Percentiles rank a stretch among this genome's conserved stretches.
Evolutionary conservation across 1,139 yeast genomes (phyloP).

Genomic region (Saccharomyces hybrid): DNA sequence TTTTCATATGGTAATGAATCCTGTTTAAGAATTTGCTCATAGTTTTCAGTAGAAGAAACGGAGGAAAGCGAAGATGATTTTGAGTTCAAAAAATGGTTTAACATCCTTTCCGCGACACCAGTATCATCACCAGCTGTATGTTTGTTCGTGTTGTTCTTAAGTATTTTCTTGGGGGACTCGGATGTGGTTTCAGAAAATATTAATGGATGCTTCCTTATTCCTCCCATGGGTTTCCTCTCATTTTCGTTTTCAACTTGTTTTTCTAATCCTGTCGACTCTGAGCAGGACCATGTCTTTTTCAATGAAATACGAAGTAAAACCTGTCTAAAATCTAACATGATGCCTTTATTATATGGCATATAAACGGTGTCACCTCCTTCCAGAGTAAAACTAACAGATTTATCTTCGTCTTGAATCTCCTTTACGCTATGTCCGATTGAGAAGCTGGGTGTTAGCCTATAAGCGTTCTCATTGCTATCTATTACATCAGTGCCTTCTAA

Average conservation of each 20-base stretch:
- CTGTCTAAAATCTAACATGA: conserved; percentile 49
- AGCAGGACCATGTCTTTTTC: background rate
- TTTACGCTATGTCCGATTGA: background rate
- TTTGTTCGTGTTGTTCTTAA: background rate
- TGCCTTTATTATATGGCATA: conserved; percentile 48
- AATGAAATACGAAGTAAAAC: conserved; percentile 11
- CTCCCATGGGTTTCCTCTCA: background rate
- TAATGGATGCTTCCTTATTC: background rate
- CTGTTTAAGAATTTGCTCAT: background rate
- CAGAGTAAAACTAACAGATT: conserved; percentile 44
- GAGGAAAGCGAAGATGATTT: background rate
- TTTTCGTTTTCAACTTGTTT: background rate
- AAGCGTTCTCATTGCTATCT: conserved; percentile 9
- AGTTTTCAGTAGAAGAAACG: background rate
- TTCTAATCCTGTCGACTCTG: background rate
- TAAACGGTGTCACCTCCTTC: conserved; percentile 47
- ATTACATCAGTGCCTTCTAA: conserved; percentile 1
- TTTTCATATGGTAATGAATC: conserved; percentile 2
- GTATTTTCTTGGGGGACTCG: background rate
- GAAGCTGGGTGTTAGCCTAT: background rate
- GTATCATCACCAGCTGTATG: background rate
- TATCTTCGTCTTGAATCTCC: conserved; percentile 9
- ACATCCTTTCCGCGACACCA: background rate
- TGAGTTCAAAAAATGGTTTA: background rate
- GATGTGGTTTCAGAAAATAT: background rate